Evolutionary conservation across 1,284 basidiomycete genomes (phyloP).

Genomic region (Sparassis latifolia): DNA sequence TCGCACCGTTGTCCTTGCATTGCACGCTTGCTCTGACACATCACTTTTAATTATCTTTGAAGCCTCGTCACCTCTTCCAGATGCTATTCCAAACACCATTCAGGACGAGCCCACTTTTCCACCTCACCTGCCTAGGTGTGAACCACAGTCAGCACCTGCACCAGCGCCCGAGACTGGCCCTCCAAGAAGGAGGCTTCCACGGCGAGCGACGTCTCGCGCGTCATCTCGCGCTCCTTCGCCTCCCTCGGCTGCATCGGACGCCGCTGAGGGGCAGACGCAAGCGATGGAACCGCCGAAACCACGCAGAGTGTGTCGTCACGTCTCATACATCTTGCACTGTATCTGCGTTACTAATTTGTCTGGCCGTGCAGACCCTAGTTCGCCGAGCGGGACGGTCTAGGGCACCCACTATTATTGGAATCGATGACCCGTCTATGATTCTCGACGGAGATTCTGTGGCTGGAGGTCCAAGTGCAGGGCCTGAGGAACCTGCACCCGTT

Average conservation of each 20-base stretch:
- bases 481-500: not conserved
- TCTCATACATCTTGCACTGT: not conserved
- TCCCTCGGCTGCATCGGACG: conserved; percentile 3
- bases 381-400: conserved; percentile 16
- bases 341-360: not conserved
- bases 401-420: conserved; percentile 10
- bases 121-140: conserved; percentile 1
- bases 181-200: conserved; percentile 7
- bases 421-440: conserved; percentile 18
- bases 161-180: conserved; percentile 1
- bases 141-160: not conserved
- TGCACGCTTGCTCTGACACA: not conserved
- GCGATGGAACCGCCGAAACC: conserved; percentile 9
- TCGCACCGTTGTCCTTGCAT: not conserved
- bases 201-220: conserved; percentile 12
- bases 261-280: not conserved
- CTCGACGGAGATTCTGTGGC: conserved; percentile 6
- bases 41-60: not conserved
- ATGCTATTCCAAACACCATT: conserved; percentile 26
- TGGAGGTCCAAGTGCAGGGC: conserved; percentile 3
- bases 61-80: conserved; percentile 18
- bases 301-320: conserved; percentile 5
- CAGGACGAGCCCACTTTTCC: conserved; percentile 25
- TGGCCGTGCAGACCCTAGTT: conserved; percentile 14
- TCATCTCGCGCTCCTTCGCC: conserved; percentile 17